These are phyloP conservation scores for Porcisia deanei DNA, from an alignment of 208 protist genomes.

Conservation along the genomic window DNA sequence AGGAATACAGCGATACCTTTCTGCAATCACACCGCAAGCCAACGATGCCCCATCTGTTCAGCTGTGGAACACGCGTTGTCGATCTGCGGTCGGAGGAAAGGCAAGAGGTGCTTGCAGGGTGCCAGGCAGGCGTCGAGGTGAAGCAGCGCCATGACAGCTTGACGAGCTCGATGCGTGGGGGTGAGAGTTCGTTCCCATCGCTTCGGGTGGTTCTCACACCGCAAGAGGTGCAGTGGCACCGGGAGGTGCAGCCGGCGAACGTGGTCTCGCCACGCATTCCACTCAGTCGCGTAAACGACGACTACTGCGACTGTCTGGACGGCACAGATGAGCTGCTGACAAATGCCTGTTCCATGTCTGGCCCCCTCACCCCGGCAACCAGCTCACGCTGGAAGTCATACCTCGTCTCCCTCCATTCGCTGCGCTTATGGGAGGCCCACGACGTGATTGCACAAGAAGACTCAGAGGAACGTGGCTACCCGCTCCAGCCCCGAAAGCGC, in stretches of 20 bases:
- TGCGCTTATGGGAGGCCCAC: slow-evolving; percentile 50
- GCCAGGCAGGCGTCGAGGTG: slow-evolving; percentile 30
- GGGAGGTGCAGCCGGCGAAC: slow-evolving; percentile 33
- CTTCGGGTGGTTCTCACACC: slow-evolving; percentile 63
- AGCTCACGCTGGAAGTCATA: slow-evolving; percentile 54
- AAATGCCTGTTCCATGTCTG: slow-evolving; percentile 77
- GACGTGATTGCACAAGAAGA: slow-evolving; percentile 24
- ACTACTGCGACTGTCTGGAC: slow-evolving; percentile 89
- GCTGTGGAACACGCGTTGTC: slow-evolving; percentile 66
- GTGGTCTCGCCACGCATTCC: slow-evolving; percentile 55
- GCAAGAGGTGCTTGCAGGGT: slow-evolving; percentile 36
- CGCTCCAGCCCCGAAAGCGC: slow-evolving; percentile 24
- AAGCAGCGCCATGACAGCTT: background rate
- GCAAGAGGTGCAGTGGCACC: slow-evolving; percentile 52
- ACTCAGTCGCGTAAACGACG: slow-evolving; percentile 63
- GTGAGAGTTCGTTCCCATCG: slow-evolving; percentile 6
- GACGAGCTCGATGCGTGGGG: background rate
- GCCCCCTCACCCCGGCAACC: slow-evolving; percentile 38
- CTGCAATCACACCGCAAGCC: slow-evolving; percentile 14
- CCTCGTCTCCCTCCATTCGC: slow-evolving; percentile 37
- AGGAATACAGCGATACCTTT: slow-evolving; percentile 65
- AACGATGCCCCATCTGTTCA: slow-evolving; percentile 39
- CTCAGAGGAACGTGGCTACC: slow-evolving; percentile 17
- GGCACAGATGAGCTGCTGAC: slow-evolving; percentile 79
- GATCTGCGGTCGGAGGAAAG: slow-evolving; percentile 49